Conservation (phyloP, 208 protist species). For the Trypanosoma rangeli region DNA sequence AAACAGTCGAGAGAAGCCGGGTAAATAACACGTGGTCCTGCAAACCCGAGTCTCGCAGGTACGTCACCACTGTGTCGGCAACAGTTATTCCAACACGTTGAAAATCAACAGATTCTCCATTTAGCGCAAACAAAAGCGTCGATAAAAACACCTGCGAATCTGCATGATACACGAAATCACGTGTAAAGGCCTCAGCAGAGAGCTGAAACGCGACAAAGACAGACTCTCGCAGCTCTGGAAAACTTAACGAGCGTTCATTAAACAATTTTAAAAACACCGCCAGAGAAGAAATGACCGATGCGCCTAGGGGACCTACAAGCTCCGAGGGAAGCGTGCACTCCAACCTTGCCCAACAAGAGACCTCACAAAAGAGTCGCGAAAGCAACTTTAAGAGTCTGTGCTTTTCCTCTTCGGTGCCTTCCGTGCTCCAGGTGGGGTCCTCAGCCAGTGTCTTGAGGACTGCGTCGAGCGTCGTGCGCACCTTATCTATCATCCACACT, state of each 20-base stretch:
- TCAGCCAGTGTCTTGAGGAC: conserved; percentile 14
- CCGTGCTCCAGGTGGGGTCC: conserved; percentile 25
- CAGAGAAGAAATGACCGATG: conserved; percentile 40
- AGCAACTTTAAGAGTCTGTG: conserved; percentile 42
- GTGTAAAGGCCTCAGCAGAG: conserved; percentile 63
- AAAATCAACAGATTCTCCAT: conserved; percentile 39
- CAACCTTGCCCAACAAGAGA: conserved; percentile 69
- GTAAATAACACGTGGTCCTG: conserved; percentile 20
- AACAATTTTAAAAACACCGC: conserved; percentile 53
- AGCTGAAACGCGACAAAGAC: conserved; percentile 65
- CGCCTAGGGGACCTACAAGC: conserved; percentile 33
- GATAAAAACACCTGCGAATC: conserved; percentile 53
- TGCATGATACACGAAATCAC: conserved; percentile 49
- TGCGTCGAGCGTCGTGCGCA: conserved; percentile 14
- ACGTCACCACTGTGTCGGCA: conserved; percentile 41
- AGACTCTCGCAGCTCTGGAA: conserved; percentile 63
- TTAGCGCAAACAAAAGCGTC: conserved; percentile 69
- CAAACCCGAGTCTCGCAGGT: conserved; percentile 26
- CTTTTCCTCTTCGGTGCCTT: conserved; percentile 50
- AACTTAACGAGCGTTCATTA: conserved; percentile 45
- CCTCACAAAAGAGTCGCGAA: conserved; percentile 47
- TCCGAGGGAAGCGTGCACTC: conserved; percentile 66
- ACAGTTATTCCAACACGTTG: conserved; percentile 70
- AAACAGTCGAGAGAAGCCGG: conserved; percentile 27
- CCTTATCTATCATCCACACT: conserved; percentile 18